Base-by-base conservation (phyloP, 495 filamentous ascomycete genomes). In the Xylaria bambusicola region DNA sequence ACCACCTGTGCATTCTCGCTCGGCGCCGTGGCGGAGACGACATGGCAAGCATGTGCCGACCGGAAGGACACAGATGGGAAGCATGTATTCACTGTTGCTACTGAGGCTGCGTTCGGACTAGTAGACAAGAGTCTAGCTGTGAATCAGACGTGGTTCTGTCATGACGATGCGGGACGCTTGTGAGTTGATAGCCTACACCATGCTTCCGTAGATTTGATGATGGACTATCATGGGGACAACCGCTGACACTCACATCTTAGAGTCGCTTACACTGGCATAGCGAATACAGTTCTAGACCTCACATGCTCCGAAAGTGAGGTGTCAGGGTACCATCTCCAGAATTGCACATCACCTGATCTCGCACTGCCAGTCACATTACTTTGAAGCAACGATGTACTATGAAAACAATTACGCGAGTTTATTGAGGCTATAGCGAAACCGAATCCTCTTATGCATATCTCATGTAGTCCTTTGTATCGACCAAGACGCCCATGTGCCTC, bases 91-190 rank as follows among this genome's bases (percentile, higher is more conserved):
- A 62, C 59, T 9, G 60, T 65, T 20, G 59, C 62, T 20, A 67
- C 65, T 46, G 56, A 61, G 15, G 65, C 65, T 12, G 52, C 46
- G 52, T 67, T 67, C 26, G 46, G n/a, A 18, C 45, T 50, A 0
- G 7, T 26, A 26, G 47, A 35, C n/a, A 9, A 62, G 9, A 36
- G 36, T 12, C 13, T 67, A 20, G 17, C 44, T 0, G 52, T 67
- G 2, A 65, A 65, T n/a, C 62, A 67, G 52, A 67, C 65, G 18
- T 67, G 65, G 59, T 67, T 67, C 20, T 67, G 65, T 17, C 62
- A 65, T 31, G 65, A 67, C 26, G 59, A 67, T 0, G 59, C 1
- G 1, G 54, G 29, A 50, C 47, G 27, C 9, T 38, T 66, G 64
- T 66, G 26, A 64, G 64, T 66, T n/a, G n/a, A n/a, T 13, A 33